Evolutionary conservation across 2,329 filamentous ascomycete genomes (phyloP).

Genomic region (Alternaria alternata): DNA sequence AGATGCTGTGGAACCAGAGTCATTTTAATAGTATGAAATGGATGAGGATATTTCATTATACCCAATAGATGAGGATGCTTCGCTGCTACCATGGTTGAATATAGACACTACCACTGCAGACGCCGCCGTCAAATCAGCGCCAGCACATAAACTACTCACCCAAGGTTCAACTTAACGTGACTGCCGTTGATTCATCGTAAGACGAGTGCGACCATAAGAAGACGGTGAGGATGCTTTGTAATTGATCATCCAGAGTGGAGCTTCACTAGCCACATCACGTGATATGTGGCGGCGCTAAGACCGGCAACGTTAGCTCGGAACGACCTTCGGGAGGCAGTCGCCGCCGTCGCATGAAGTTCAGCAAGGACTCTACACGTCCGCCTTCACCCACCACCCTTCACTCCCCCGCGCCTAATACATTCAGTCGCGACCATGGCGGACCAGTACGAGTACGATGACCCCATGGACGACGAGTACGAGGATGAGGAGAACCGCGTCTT

Average conservation of each 20-base stretch:
- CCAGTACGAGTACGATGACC: slow-evolving; percentile 6
- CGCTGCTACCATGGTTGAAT: not conserved
- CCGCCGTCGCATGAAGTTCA: slow-evolving; percentile 31
- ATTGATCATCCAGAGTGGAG: not conserved
- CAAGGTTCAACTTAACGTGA: not conserved
- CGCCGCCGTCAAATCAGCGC: not conserved
- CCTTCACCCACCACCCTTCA: slow-evolving; percentile 15
- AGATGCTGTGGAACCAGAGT: not conserved
- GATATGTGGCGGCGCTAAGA: slow-evolving; percentile 1
- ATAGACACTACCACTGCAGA: not conserved
- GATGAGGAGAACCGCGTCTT: slow-evolving; percentile 76
- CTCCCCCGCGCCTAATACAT: slow-evolving; percentile 9
- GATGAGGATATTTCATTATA: not conserved
- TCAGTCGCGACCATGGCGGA: slow-evolving; percentile 58
- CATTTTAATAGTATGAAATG: not conserved
- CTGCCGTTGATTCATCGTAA: not conserved
- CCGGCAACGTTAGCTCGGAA: slow-evolving; percentile 8
- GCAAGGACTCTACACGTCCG: slow-evolving; percentile 29
- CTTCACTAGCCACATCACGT: not conserved
- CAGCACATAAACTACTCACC: not conserved
- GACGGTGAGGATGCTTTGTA: not conserved
- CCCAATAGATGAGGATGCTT: not conserved
- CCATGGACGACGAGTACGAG: slow-evolving; percentile 61
- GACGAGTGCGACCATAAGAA: not conserved
- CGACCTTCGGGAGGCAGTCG: slow-evolving; percentile 35